Percentiles rank a stretch among this genome's conserved stretches.
Evolutionary conservation across 2,329 filamentous ascomycete species (phyloP).

Genomic region (Ceratocystis albifundus): DNA sequence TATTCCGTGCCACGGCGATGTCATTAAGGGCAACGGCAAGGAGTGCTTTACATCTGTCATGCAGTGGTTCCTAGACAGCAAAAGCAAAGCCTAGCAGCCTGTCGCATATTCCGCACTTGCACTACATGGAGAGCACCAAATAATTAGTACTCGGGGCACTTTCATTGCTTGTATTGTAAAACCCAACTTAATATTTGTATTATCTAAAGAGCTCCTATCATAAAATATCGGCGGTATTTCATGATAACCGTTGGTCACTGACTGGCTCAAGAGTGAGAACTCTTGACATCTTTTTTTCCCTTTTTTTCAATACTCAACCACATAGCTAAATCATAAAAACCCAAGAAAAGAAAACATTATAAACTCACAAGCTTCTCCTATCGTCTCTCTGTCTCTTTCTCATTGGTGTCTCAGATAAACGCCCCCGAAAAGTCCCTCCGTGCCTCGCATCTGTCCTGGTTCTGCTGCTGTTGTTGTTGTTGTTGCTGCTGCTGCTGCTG

Average conservation of each 20-base stretch:
- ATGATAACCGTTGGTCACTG: background rate
- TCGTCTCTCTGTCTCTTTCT: background rate
- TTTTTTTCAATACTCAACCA: background rate
- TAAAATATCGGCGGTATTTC: constrained; percentile 1
- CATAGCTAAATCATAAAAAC: constrained; percentile 7
- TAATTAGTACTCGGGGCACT: no score
- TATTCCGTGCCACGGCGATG: constrained; percentile 88
- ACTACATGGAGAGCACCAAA: background rate
- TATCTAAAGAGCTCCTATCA: background rate
- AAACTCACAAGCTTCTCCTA: background rate
- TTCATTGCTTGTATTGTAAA: background rate
- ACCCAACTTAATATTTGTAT: background rate
- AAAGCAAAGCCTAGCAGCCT: constrained; percentile 8
- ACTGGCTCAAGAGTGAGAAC: constrained; percentile 5
- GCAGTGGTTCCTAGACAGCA: constrained; percentile 58
- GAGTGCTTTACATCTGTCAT: constrained; percentile 65
- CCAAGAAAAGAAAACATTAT: background rate
- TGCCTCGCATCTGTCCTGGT: background rate
- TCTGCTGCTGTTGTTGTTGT: background rate
- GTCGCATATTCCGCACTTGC: no score
- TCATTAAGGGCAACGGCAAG: constrained; percentile 64
- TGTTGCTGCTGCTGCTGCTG: background rate
- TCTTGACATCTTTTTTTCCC: no score
- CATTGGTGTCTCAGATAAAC: constrained; percentile 15
- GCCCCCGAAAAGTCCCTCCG: constrained; percentile 19